A percentile compares a stretch with the other conserved stretches of the same genome.
These are phyloP conservation scores for Yamadazyma oceani DNA, from an alignment of 1,139 yeast genomes.

Conservation along the genomic window DNA sequence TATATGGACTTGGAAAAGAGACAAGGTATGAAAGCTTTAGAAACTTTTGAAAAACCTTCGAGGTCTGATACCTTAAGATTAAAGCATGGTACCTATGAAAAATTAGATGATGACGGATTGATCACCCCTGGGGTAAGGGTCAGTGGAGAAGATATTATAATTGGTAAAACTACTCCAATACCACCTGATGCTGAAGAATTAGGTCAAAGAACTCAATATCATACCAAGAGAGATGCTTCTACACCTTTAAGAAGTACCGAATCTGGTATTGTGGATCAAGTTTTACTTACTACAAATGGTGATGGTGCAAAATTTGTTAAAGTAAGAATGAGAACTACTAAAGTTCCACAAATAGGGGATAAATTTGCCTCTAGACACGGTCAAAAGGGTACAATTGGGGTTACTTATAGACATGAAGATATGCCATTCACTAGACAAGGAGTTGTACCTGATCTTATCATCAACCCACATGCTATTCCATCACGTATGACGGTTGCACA, in stretches of 20 bases:
- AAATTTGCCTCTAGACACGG: slow-evolving; percentile 99
- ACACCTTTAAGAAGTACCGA: slow-evolving; percentile 97
- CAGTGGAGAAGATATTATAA: slow-evolving; percentile 96
- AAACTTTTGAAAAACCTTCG: slow-evolving; percentile 93
- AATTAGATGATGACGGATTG: slow-evolving; percentile 96
- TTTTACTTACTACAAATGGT: slow-evolving; percentile 91
- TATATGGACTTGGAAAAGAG: slow-evolving; percentile 99
- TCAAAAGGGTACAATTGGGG: slow-evolving; percentile 99
- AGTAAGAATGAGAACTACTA: slow-evolving; percentile 98
- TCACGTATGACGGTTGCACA: slow-evolving; percentile 99
- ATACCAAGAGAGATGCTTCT: slow-evolving; percentile 97
- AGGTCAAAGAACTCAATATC: slow-evolving; percentile 97
- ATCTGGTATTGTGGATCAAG: slow-evolving; percentile 98
- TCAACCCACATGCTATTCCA: slow-evolving; percentile 99
- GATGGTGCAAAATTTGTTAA: slow-evolving; percentile 97
- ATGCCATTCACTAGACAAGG: slow-evolving; percentile 99
- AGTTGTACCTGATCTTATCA: slow-evolving; percentile 92
- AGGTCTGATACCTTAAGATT: slow-evolving; percentile 91
- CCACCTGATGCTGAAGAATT: slow-evolving; percentile 98
- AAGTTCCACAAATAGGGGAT: slow-evolving; percentile 98
- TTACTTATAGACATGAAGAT: slow-evolving; percentile 96
- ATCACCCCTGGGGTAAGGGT: slow-evolving; percentile 98
- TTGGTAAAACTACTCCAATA: slow-evolving; percentile 97
- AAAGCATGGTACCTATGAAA: slow-evolving; percentile 97
- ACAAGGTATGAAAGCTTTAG: slow-evolving; percentile 97